A percentile compares a stretch with the other conserved stretches of the same genome.
Evolutionary conservation across 192 early-diverging fungal genomes (phyloP).

Genomic region (Backusella mclennaniae): DNA sequence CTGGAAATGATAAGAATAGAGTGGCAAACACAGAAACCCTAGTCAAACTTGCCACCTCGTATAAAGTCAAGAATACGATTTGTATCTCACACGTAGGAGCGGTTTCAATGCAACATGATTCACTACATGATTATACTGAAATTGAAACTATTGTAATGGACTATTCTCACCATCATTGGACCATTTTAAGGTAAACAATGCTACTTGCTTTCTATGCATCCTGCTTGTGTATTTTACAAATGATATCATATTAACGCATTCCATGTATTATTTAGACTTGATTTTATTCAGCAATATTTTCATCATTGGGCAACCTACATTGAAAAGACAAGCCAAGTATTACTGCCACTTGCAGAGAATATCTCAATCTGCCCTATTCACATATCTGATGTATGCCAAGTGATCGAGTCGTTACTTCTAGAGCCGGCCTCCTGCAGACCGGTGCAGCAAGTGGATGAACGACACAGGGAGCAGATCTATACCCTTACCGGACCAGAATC

Average conservation of each 20-base stretch:
- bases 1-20: conserved; percentile 28
- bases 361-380: conserved; percentile 26
- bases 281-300: conserved; percentile 33
- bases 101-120: background rate
- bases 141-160: conserved; percentile 31
- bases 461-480: conserved; percentile 32
- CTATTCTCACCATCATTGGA: conserved; percentile 16
- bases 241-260: background rate
- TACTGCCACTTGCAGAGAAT: conserved; percentile 16
- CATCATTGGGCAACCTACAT: conserved; percentile 26
- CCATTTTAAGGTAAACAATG: conserved; percentile 25
- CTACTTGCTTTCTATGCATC: background rate
- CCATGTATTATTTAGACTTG: conserved; percentile 15
- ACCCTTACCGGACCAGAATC: conserved; percentile 27
- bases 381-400: conserved; percentile 24
- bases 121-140: conserved; percentile 21
- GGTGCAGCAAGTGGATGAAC: background rate
- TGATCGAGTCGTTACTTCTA: background rate
- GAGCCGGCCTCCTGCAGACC: background rate
- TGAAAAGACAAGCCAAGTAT: conserved; percentile 19
- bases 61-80: conserved; percentile 25
- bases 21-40: conserved; percentile 18
- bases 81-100: conserved; percentile 35
- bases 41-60: conserved; percentile 15
- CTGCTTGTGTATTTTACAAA: background rate